phyloP scores from a whole-genome alignment of 1,139 yeast genomes.

The Zygosaccharomyces pseudobailii region DNA sequence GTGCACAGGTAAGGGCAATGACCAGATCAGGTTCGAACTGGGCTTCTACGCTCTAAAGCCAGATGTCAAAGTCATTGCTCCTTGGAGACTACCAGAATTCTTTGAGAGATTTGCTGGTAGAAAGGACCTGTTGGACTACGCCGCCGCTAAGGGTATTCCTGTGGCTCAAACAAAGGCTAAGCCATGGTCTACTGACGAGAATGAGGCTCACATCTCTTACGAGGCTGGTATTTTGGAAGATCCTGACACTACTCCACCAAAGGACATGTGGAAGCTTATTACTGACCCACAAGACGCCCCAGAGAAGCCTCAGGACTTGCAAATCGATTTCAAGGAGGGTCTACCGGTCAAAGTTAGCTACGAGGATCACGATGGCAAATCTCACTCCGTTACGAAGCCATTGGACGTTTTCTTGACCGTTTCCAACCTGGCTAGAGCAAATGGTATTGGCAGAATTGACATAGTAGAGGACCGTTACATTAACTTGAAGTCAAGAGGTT shows the following conservation, averaged over 20 bases:
- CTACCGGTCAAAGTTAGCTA: conserved; percentile 76
- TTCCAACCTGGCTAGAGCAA: conserved; percentile 93
- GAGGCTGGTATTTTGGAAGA: conserved; percentile 99
- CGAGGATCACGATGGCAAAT: conserved; percentile 44
- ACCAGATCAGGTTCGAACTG: conserved; percentile 96
- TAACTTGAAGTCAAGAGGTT: conserved; percentile 98
- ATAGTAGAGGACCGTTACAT: conserved; percentile 98
- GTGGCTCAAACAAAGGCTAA: conserved; percentile 96
- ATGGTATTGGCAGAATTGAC: conserved; percentile 98
- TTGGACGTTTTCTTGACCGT: conserved; percentile 91
- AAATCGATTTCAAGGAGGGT: conserved; percentile 80
- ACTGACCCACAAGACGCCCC: conserved; percentile 97
- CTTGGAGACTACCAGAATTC: conserved; percentile 97
- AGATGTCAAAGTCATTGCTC: conserved; percentile 93
- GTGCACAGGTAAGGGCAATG: conserved; percentile 99
- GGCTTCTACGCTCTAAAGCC: conserved; percentile 97
- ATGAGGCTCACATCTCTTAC: conserved; percentile 96
- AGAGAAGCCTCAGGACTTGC: conserved; percentile 81
- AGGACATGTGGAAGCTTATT: conserved; percentile 99
- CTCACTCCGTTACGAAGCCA: conserved; percentile 54
- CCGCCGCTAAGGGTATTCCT: conserved; percentile 85
- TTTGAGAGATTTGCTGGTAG: conserved; percentile 97
- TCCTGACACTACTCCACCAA: conserved; percentile 98
- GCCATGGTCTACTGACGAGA: conserved; percentile 99
- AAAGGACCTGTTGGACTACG: conserved; percentile 89